Percentiles rank a stretch among this genome's conserved stretches.
Conservation (phyloP, 2,329 filamentous ascomycete species). For the Venturiaceae sp. region DNA sequence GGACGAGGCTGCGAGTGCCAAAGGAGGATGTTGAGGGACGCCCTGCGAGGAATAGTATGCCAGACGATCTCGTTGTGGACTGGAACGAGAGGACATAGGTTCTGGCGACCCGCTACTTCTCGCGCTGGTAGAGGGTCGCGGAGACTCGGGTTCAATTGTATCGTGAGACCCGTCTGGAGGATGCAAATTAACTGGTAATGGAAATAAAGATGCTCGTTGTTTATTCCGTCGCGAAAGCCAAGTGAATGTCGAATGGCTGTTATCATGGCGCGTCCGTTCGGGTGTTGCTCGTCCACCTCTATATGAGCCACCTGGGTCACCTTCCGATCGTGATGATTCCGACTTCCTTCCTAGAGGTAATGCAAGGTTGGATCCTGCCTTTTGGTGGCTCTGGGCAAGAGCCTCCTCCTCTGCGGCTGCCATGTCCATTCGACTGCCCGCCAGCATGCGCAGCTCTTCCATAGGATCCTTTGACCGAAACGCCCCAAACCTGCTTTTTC, state of each 20-base stretch:
- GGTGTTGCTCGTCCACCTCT: constrained; percentile 49
- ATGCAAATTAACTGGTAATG: constrained; percentile 47
- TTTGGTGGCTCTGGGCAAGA: constrained; percentile 15
- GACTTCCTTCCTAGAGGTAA: constrained; percentile 59
- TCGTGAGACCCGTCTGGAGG: constrained; percentile 11
- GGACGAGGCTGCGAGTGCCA: constrained; percentile 38
- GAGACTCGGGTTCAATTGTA: constrained; percentile 18
- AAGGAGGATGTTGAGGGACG: constrained; percentile 14
- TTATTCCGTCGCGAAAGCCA: constrained; percentile 67
- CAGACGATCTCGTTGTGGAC: not conserved
- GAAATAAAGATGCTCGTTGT: constrained; percentile 72
- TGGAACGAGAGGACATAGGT: constrained; percentile 14
- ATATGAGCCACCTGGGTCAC: constrained; percentile 44
- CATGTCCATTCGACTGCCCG: constrained; percentile 39
- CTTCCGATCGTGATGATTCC: constrained; percentile 86
- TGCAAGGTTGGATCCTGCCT: constrained; percentile 43
- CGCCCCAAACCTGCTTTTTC: constrained; percentile 6
- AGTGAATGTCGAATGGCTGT: constrained; percentile 62
- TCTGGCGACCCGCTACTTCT: constrained; percentile 7
- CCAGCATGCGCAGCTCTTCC: constrained; percentile 30
- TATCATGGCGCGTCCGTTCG: constrained; percentile 44
- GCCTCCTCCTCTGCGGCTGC: not conserved
- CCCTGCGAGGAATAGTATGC: not conserved
- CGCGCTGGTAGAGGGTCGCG: constrained; percentile 22
- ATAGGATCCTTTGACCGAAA: constrained; percentile 5